Percentiles rank a stretch among this genome's conserved stretches.
phyloP scores from a whole-genome alignment of 129 eudicot species.

The Smallanthus sonchifolius region DNA sequence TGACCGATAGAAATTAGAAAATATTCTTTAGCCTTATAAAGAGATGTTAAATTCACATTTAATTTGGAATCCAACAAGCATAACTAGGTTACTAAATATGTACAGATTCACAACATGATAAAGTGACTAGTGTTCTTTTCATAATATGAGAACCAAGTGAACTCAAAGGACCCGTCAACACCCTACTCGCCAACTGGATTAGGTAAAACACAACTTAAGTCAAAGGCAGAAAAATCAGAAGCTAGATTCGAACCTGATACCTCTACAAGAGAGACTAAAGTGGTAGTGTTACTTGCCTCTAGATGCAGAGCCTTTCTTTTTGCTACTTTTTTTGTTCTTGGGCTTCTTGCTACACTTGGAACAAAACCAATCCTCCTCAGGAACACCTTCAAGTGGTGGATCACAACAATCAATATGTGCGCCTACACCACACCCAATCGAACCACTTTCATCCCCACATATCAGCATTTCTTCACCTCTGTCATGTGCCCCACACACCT shows the following conservation, averaged over 20 bases:
- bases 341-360: conserved; percentile 42
- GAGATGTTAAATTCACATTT: not conserved
- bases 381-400: conserved; percentile 72
- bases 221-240: no score
- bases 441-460: conserved; percentile 73
- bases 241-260: no score
- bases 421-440: conserved; percentile 72
- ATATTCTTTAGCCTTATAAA: not conserved
- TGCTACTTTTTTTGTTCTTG: conserved; percentile 20
- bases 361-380: conserved; percentile 90
- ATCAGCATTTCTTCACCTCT: conserved; percentile 84
- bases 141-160: no score
- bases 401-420: conserved; percentile 73
- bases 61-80: not conserved
- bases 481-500: conserved; percentile 62
- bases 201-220: no score
- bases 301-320: conserved; percentile 24
- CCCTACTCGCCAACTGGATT: no score
- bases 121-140: not conserved
- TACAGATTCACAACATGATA: conserved; percentile 15
- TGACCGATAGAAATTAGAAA: not conserved
- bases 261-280: no score
- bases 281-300: conserved; percentile 20
- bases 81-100: not conserved
- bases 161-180: not conserved